phyloP scores from a whole-genome alignment of 306 rosid species.

The Nissolia schottii region DNA sequence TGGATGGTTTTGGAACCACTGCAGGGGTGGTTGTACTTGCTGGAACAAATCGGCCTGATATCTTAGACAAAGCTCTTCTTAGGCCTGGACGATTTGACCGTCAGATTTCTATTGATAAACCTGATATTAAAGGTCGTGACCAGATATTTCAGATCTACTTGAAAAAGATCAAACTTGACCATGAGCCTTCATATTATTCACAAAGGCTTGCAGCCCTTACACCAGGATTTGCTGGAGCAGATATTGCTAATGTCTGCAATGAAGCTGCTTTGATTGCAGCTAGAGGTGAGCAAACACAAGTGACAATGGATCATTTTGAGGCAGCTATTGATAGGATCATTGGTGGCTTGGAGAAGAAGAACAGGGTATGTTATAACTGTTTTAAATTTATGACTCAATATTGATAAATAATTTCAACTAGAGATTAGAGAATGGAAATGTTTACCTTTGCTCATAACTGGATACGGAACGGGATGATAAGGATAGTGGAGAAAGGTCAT shows the following conservation, averaged over 20 bases:
- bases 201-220: constrained; percentile 95
- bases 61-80: constrained; percentile 84
- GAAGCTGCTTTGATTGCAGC: constrained; percentile 99
- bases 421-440: background rate
- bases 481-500: background rate
- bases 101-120: constrained; percentile 68
- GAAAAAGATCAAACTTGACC: constrained; percentile 84
- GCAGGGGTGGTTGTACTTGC: constrained; percentile 97
- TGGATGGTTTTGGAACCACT: constrained; percentile 98
- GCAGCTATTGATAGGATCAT: constrained; percentile 89
- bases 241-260: constrained; percentile 95
- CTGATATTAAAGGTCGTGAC: constrained; percentile 87
- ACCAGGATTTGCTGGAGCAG: constrained; percentile 99
- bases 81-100: constrained; percentile 99
- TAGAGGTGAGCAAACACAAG: constrained; percentile 51
- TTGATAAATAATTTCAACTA: background rate
- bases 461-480: background rate
- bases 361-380: constrained; percentile 48
- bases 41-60: constrained; percentile 97
- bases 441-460: background rate
- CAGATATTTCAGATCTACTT: constrained; percentile 87
- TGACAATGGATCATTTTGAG: constrained; percentile 80
- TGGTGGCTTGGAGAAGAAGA: constrained; percentile 98
- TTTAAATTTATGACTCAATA: background rate
- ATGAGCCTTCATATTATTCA: constrained; percentile 73